A percentile compares a stretch with the other conserved stretches of the same genome.
These are phyloP conservation scores for Euphorbia celastroides DNA, from an alignment of 441 rosid species.

Conservation along the genomic window DNA sequence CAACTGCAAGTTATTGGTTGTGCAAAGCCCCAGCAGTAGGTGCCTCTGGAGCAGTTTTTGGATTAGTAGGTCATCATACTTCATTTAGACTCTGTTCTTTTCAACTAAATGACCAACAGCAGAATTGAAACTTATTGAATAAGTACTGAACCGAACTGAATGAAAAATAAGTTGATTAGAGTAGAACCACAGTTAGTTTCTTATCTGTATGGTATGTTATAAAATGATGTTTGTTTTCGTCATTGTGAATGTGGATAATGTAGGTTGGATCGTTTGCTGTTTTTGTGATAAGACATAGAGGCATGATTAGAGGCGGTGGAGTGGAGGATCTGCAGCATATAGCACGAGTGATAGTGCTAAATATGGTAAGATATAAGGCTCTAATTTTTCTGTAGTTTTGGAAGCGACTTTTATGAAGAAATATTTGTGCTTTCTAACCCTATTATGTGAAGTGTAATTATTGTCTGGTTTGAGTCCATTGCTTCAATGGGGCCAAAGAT, in stretches of 20 bases:
- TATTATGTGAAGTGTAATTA: too few species aligned
- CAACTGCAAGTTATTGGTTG: constrained; percentile 66
- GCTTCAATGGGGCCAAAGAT: too few species aligned
- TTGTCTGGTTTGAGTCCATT: too few species aligned
- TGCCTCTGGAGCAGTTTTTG: constrained; percentile 92
- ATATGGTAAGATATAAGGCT: constrained; percentile 49
- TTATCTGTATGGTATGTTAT: neutral
- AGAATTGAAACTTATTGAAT: too few species aligned
- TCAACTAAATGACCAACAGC: too few species aligned
- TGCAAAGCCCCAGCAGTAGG: constrained; percentile 78
- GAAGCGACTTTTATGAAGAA: neutral
- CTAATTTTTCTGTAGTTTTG: too few species aligned
- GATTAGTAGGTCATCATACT: constrained; percentile 49
- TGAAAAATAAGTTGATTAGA: too few species aligned
- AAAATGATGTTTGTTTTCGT: neutral
- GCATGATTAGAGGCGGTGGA: constrained; percentile 57
- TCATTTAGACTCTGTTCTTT: too few species aligned
- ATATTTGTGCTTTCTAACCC: too few species aligned
- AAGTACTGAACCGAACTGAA: too few species aligned
- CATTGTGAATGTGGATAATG: constrained; percentile 3
- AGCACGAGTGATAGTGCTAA: constrained; percentile 57
- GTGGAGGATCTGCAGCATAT: constrained; percentile 62
- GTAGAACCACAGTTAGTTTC: too few species aligned
- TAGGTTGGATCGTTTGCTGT: constrained; percentile 87
- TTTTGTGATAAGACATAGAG: constrained; percentile 58